Conservation (phyloP, 768 basidiomycete species). For the Amyloporia xantha region DNA sequence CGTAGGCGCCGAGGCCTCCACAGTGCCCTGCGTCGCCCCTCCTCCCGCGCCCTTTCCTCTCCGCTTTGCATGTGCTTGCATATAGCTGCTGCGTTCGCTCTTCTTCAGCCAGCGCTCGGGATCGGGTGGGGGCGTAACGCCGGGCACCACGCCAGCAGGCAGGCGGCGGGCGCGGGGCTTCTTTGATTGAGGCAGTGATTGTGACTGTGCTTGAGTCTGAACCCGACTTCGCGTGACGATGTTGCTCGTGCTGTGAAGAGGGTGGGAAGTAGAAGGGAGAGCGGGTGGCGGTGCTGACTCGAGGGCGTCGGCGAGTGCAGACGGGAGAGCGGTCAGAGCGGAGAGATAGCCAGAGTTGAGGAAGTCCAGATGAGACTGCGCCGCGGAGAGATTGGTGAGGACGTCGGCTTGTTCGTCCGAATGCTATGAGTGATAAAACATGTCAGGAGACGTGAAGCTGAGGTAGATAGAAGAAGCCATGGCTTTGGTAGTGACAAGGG, state of each 20-base stretch:
- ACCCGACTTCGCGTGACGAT: neutral
- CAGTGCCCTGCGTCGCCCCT: conserved; percentile 65
- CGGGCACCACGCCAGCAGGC: conserved; percentile 68
- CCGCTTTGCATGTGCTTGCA: conserved; percentile 44
- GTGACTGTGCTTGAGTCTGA: conserved; percentile 25
- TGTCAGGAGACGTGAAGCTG: conserved; percentile 9
- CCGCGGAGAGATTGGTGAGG: conserved; percentile 76
- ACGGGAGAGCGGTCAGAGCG: conserved; percentile 54
- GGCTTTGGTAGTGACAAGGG: too few relatives aligned
- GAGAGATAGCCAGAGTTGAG: conserved; percentile 62
- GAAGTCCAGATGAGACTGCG: conserved; percentile 81
- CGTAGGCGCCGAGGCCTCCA: conserved; percentile 21
- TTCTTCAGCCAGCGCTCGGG: conserved; percentile 89
- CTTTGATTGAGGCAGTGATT: conserved; percentile 27
- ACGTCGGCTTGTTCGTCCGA: conserved; percentile 88
- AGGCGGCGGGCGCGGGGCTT: conserved; percentile 61
- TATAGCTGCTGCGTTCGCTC: conserved; percentile 61
- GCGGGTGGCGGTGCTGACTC: conserved; percentile 58
- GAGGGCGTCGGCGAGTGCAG: conserved; percentile 42
- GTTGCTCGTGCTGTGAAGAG: conserved; percentile 7
- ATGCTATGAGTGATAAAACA: conserved; percentile 37
- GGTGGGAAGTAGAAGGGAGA: conserved; percentile 17
- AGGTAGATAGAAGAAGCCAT: neutral
- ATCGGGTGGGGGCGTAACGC: conserved; percentile 77
- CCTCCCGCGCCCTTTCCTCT: conserved; percentile 42